Base-by-base conservation (phyloP, 805 yeast genomes). In the Wickerhamiella qilinensis region DNA sequence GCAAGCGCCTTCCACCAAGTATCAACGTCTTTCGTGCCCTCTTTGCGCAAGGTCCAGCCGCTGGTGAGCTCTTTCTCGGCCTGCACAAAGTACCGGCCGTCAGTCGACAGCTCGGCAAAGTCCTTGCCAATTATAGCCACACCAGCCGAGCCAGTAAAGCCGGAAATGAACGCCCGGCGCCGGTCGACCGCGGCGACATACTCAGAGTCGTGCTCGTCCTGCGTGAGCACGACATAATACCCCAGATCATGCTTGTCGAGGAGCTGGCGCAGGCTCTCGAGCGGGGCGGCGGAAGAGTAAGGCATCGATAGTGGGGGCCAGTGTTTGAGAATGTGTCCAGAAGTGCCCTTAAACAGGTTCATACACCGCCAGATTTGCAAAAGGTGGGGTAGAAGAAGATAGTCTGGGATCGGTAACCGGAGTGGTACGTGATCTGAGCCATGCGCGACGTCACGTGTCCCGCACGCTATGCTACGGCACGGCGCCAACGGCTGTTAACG, bases 131-230 rank as follows among this genome's bases (percentile, higher is more conserved):
- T 68, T n/a, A 91, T 69, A 1, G 94, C 96, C 18, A 83, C 63
- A 19, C 97, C 98, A 2, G 96, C 93, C 36, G 88, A 76, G 1
- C 97, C 98, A 11, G 88, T 78, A 60, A 88, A 88, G 0, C 66
- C 96, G 5, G 86, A 70, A 20, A 88, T 78, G 50, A 68, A 88
- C 39, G 73, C 78, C 41, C 96, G 67, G 48, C 95, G 71, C 54
- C 78, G 82, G 56, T 88, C 97, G 12, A 77, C 72, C 1, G 68
- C 61, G 0, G 91, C 70, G 6, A 88, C 88, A 50, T 86, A 86
- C 60, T 88, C 98, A 20, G 86, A 75, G 56, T 80, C 88, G 57
- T 88, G 98, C 49, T 82, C 94, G 54, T 88, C 98, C 55, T 84
- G 95, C 30, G 93, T 76, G 17, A 88, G 84, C 8, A 82, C 71